Percentiles rank a stretch among this genome's conserved stretches.
These are phyloP conservation scores for Amborella trichopoda DNA, from an alignment of 164 flowering plant species.

Conservation along the genomic window DNA sequence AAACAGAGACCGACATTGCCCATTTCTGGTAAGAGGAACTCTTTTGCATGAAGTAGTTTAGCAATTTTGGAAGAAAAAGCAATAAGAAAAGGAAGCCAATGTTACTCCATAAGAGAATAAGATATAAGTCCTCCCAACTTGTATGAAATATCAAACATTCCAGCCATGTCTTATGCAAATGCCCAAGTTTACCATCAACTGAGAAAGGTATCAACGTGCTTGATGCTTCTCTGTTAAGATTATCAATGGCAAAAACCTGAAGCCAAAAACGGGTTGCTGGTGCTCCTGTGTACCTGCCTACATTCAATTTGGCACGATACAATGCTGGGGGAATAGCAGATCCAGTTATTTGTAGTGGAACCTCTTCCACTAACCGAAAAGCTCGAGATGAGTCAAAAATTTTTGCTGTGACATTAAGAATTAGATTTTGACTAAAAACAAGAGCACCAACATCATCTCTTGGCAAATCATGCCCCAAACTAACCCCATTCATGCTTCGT, in stretches of 20 bases:
- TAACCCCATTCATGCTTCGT: conserved; percentile 7
- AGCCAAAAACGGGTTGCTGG: conserved; percentile 13
- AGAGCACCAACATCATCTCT: conserved; percentile 10
- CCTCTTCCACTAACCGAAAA: conserved; percentile 10
- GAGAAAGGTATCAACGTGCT: conserved; percentile 8
- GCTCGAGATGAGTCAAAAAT: conserved; percentile 3
- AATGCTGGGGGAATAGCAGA: conserved; percentile 1
- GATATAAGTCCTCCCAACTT: conserved; percentile 12
- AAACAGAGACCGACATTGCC: conserved; percentile 9
- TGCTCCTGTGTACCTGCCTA: conserved; percentile 4
- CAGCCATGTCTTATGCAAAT: conserved; percentile 7
- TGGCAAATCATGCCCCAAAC: not conserved
- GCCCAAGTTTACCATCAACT: conserved; percentile 7
- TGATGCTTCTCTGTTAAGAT: conserved; percentile 4
- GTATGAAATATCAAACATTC: conserved; percentile 6
- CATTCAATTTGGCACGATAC: conserved; percentile 5
- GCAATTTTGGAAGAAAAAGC: conserved; percentile 9
- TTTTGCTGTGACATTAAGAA: conserved; percentile 10
- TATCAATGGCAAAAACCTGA: conserved; percentile 8
- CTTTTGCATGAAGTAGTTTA: conserved; percentile 8
- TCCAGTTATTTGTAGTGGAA: conserved; percentile 2
- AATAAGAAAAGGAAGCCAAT: conserved; percentile 5
- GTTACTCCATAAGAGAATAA: conserved; percentile 7
- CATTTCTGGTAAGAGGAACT: conserved; percentile 9
- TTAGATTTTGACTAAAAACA: conserved; percentile 5